Evolutionary conservation across 2,329 filamentous ascomycete genomes (phyloP).

Genomic region (Corynespora cassiicola): DNA sequence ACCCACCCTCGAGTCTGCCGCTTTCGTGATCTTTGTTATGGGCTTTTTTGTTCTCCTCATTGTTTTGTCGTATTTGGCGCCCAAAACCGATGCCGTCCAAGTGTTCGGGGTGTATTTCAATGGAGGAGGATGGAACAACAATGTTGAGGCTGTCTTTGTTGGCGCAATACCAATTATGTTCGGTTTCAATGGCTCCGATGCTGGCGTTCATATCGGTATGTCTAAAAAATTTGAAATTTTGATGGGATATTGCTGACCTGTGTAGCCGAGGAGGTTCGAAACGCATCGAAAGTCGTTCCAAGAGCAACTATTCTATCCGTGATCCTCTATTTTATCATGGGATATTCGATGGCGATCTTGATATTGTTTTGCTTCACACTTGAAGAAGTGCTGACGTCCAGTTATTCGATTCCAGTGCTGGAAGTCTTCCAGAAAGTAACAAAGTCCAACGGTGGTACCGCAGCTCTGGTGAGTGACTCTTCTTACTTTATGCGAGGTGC

Average conservation of each 20-base stretch:
- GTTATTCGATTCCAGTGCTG: constrained; percentile 49
- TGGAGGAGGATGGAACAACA: constrained; percentile 47
- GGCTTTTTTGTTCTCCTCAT: constrained; percentile 57
- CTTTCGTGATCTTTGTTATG: constrained; percentile 54
- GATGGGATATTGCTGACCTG: no score
- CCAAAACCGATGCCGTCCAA: constrained; percentile 3
- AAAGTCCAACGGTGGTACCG: constrained; percentile 37
- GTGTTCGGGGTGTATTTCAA: constrained; percentile 52
- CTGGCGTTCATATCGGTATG: constrained; percentile 4
- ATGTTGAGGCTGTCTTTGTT: constrained; percentile 44
- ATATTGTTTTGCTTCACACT: constrained; percentile 41
- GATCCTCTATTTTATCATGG: constrained; percentile 37
- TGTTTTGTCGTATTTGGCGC: constrained; percentile 15
- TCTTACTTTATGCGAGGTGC: constrained; percentile 1
- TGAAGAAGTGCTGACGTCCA: constrained; percentile 13
- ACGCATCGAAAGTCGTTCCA: constrained; percentile 29
- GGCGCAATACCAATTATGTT: constrained; percentile 34
- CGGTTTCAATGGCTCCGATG: constrained; percentile 25
- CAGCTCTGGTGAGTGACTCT: constrained; percentile 47
- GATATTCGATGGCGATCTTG: constrained; percentile 34
- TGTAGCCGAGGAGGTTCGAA: constrained; percentile 31
- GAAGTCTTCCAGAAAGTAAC: constrained; percentile 48
- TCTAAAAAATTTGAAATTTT: background rate
- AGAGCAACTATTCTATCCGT: constrained; percentile 39
- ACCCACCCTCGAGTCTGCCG: constrained; percentile 52